phyloP scores from a whole-genome alignment of 176 grass and related monocot species.

The Oryza punctata region DNA sequence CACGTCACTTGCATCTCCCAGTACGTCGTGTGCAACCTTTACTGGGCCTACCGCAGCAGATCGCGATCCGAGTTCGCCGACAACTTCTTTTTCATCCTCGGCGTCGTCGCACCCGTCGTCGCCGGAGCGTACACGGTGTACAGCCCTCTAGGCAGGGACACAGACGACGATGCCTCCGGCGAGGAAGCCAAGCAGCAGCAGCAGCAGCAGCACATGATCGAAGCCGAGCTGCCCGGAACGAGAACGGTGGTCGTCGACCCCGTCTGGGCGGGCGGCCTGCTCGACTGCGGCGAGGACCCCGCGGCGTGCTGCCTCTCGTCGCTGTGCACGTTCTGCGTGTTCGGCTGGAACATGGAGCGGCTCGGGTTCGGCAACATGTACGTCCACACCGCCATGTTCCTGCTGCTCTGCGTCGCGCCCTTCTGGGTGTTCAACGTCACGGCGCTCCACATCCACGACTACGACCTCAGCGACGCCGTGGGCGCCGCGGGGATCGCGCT shows the following conservation, averaged over 20 bases:
- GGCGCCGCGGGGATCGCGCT: conserved; percentile 57
- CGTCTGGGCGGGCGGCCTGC: conserved; percentile 58
- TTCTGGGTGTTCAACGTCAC: conserved; percentile 94
- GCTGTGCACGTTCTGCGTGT: conserved; percentile 82
- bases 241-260: conserved; percentile 52
- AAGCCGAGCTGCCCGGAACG: conserved; percentile 28
- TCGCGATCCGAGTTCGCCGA: conserved; percentile 65
- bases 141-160: conserved; percentile 74
- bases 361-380: conserved; percentile 95
- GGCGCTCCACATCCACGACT: conserved; percentile 68
- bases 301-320: conserved; percentile 67
- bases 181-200: conserved; percentile 38
- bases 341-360: conserved; percentile 97
- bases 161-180: conserved; percentile 22
- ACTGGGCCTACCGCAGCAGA: conserved; percentile 61
- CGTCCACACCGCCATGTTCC: conserved; percentile 68
- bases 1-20: conserved; percentile 76
- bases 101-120: conserved; percentile 47
- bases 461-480: conserved; percentile 51
- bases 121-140: conserved; percentile 57
- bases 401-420: conserved; percentile 77
- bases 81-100: conserved; percentile 64
- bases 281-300: conserved; percentile 65
- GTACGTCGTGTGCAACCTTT: conserved; percentile 62
- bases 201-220: neutral